These are phyloP conservation scores for Saxispiralis lemnorum DNA, from an alignment of 495 filamentous ascomycete genomes.

Conservation along the genomic window DNA sequence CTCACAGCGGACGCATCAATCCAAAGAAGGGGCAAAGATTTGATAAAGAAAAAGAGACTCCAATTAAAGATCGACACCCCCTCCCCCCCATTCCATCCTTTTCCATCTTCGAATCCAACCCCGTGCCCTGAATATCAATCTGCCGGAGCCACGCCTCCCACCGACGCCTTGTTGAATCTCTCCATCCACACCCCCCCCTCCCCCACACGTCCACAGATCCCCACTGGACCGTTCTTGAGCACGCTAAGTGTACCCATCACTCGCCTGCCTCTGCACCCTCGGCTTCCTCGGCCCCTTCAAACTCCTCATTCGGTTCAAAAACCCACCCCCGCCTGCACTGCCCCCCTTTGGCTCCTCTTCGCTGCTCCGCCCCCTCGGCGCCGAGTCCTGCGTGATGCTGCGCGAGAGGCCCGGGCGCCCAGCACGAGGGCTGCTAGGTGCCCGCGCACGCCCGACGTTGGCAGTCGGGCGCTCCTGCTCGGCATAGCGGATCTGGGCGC, in stretches of 20 bases:
- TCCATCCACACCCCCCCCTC: too few species aligned
- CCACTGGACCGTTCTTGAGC: too few species aligned
- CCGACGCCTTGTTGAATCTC: too few species aligned
- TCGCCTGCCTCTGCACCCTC: constrained; percentile 10
- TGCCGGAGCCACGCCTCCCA: too few species aligned
- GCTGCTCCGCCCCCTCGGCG: constrained; percentile 42
- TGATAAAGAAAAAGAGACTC: neutral
- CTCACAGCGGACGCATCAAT: too few species aligned
- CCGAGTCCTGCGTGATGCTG: constrained; percentile 11
- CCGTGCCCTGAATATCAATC: too few species aligned
- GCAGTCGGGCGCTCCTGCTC: constrained; percentile 28
- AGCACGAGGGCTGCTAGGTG: constrained; percentile 47
- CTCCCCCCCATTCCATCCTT: too few species aligned
- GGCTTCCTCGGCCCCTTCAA: constrained; percentile 11
- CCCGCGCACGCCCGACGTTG: constrained; percentile 25
- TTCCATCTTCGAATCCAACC: too few species aligned
- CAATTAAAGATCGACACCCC: too few species aligned
- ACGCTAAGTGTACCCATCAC: too few species aligned
- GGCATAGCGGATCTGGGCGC: constrained; percentile 37
- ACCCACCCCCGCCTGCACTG: constrained; percentile 41
- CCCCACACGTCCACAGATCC: too few species aligned
- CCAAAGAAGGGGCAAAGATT: too few species aligned
- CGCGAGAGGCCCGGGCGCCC: constrained; percentile 15
- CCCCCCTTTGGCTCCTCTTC: constrained; percentile 39
- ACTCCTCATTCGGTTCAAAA: constrained; percentile 65